Evolutionary conservation across 1,139 yeast species (phyloP), one percentile per base, ranked within the genome.

Genomic region (Sugiyamaella neomexicana): DNA sequence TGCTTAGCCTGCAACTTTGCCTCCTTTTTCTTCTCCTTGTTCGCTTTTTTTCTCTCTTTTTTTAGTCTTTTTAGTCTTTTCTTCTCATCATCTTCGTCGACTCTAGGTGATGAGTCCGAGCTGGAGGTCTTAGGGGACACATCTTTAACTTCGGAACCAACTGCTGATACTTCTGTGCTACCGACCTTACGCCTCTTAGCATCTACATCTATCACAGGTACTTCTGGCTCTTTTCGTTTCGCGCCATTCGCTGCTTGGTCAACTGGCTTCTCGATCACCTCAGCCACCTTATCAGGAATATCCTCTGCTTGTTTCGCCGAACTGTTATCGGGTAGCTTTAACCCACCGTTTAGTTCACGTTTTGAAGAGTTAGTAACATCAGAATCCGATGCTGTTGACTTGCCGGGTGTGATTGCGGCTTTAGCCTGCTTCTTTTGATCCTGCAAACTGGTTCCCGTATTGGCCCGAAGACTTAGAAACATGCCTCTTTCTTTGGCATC

Each of bases 401-500:
- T 9, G n/a, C 34, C n/a, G n/a, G 34, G 8, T 4, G 34, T 29
- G 5, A 29, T 29, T 29, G 34, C 10, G 3, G 25, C 3, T 20
- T 20, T 20, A 3, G 25, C 34, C n/a, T 12, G n/a, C 34, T 29
- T 12, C 34, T 3, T 29, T n/a, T 15, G 46, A 29, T 42, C 46
- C 15, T 42, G 46, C 25, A 42, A 42, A 17, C 46, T 15, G 5
- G 17, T 9, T 1, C 13, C n/a, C 2, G 10, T 5, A 17, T 44
- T 29, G 5, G 47, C 8, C 16, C 27, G 8, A 17, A 47, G 32
- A 12, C 15, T 40, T 27, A 29, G 36, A 39, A 74, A 60, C 58
- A 74, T 65, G 4, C 68, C 62, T 61, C 96, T 74, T 0, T 69
- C 64, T 44, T 72, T 71, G 0, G 96, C 95, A 73, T 89, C 84